phyloP scores from a whole-genome alignment of 768 basidiomycete species.

The Lactifluus hygrophoroides region DNA sequence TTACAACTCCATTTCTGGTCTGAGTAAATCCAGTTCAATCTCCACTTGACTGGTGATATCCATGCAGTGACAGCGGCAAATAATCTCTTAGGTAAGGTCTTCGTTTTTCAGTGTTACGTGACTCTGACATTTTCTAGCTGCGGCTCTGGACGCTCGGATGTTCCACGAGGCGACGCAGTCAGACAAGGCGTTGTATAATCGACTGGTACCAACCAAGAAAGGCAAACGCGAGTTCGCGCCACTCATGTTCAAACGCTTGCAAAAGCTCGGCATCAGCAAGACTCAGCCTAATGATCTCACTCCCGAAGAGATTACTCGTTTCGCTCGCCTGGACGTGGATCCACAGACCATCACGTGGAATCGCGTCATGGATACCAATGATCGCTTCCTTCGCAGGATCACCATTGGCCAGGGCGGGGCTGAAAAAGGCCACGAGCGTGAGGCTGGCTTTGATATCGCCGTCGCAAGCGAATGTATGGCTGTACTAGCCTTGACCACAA shows the following conservation, averaged over 20 bases:
- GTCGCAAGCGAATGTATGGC: constrained; percentile 99
- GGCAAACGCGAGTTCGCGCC: constrained; percentile 92
- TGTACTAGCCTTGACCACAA: constrained; percentile 84
- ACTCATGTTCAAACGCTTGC: constrained; percentile 89
- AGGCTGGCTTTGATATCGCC: constrained; percentile 92
- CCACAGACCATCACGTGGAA: constrained; percentile 93
- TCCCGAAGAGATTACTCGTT: constrained; percentile 82
- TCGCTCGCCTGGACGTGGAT: constrained; percentile 90
- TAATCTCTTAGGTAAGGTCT: constrained; percentile 71
- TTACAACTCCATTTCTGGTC: not conserved
- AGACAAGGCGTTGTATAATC: constrained; percentile 90
- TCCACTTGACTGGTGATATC: constrained; percentile 95
- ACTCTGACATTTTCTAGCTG: constrained; percentile 43
- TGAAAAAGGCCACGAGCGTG: constrained; percentile 82
- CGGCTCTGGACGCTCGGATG: constrained; percentile 92
- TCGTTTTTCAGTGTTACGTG: not conserved
- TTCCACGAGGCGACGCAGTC: constrained; percentile 95
- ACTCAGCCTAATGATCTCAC: constrained; percentile 87
- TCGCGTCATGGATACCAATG: constrained; percentile 93
- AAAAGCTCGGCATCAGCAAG: constrained; percentile 94
- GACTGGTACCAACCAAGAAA: constrained; percentile 88
- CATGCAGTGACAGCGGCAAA: constrained; percentile 97
- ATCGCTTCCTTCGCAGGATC: constrained; percentile 91
- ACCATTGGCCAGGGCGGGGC: constrained; percentile 86
- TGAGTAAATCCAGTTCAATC: constrained; percentile 60